phyloP scores from a whole-genome alignment of 176 grass and related monocot species.

The Stipa capillata region DNA sequence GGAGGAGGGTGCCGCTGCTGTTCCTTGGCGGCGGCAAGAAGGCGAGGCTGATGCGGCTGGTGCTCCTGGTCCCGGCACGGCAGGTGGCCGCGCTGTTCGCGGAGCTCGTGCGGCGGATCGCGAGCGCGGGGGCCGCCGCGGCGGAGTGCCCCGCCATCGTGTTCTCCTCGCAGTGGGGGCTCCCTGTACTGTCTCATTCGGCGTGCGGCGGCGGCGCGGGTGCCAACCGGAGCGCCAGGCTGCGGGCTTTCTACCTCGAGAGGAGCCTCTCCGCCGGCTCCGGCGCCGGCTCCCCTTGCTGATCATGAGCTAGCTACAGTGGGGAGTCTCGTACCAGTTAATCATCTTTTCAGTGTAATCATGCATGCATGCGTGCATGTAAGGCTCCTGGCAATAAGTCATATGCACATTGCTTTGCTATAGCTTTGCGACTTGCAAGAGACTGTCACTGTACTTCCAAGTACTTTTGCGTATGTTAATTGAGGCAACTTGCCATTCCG shows the following conservation, averaged over 20 bases:
- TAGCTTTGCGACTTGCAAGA: too few relatives aligned
- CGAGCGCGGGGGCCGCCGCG: not conserved
- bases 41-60: slow-evolving; percentile 22
- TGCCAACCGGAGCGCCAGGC: slow-evolving; percentile 28
- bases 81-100: slow-evolving; percentile 44
- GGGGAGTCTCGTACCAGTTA: slow-evolving; percentile 9
- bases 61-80: slow-evolving; percentile 39
- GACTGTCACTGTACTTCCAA: slow-evolving; percentile 20
- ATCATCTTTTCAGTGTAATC: not conserved
- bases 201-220: not conserved
- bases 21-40: slow-evolving; percentile 5
- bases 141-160: slow-evolving; percentile 51
- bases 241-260: slow-evolving; percentile 42
- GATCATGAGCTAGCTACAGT: slow-evolving; percentile 4
- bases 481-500: slow-evolving; percentile 21
- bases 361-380: not conserved
- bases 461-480: slow-evolving; percentile 26
- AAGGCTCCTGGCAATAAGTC: slow-evolving; percentile 5
- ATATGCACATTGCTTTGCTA: slow-evolving; percentile 18
- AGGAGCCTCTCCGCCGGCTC: slow-evolving; percentile 30
- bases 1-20: slow-evolving; percentile 7
- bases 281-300: slow-evolving; percentile 30
- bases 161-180: slow-evolving; percentile 72
- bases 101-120: slow-evolving; percentile 47
- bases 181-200: slow-evolving; percentile 61